A percentile compares a stretch with the other conserved stretches of the same genome.
Evolutionary conservation across 208 protist genomes (phyloP).

Genomic region (Wallacemonas sp.): DNA sequence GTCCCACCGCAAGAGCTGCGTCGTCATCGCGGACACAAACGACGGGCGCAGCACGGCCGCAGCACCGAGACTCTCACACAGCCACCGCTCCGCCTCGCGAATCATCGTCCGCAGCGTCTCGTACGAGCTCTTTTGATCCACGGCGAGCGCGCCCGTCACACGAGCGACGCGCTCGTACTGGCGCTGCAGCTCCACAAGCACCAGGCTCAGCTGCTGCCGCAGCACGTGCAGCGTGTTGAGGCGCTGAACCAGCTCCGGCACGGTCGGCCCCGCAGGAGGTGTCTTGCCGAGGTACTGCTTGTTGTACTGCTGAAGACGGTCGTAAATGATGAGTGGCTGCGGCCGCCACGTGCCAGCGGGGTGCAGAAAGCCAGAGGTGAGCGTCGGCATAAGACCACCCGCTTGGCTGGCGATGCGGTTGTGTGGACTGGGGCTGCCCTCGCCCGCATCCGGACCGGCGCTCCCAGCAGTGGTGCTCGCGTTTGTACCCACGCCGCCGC

Average conservation of each 20-base stretch:
- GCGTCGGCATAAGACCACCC: not conserved
- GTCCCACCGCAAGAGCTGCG: conserved; percentile 19
- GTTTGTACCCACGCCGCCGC: not conserved
- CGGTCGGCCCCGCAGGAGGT: not conserved
- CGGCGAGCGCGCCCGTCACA: conserved; percentile 38
- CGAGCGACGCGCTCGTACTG: conserved; percentile 36
- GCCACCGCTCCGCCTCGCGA: conserved; percentile 16
- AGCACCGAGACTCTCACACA: conserved; percentile 33
- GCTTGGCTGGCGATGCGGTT: not conserved
- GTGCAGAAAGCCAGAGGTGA: conserved; percentile 12
- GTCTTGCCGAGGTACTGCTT: conserved; percentile 1
- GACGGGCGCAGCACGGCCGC: conserved; percentile 15
- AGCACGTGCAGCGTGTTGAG: conserved; percentile 20
- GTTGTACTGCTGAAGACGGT: not conserved
- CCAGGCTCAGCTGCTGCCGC: conserved; percentile 18
- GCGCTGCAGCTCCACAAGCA: conserved; percentile 18
- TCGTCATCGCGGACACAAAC: not conserved
- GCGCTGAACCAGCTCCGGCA: conserved; percentile 21
- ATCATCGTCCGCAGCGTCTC: conserved; percentile 10
- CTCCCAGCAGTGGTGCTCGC: not conserved
- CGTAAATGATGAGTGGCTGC: not conserved
- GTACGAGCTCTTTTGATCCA: conserved; percentile 16
- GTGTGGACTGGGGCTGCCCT: not conserved
- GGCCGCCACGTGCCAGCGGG: conserved; percentile 3
- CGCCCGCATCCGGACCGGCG: too few species aligned